These are phyloP conservation scores for Ustilago loliicola DNA, from an alignment of 1,284 basidiomycete species.

Conservation along the genomic window DNA sequence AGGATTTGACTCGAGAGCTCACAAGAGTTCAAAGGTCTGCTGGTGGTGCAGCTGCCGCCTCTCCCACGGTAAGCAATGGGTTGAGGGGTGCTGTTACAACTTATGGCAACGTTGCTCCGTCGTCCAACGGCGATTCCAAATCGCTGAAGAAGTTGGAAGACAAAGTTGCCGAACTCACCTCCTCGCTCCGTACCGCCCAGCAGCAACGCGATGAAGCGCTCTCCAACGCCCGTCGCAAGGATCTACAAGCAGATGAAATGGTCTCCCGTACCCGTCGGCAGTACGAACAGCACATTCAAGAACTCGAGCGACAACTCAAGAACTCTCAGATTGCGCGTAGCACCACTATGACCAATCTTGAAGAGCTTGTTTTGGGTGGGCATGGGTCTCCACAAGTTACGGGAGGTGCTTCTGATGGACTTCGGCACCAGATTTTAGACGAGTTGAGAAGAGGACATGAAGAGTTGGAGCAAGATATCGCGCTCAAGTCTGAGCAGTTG, in stretches of 20 bases:
- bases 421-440: constrained; percentile 78
- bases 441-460: constrained; percentile 75
- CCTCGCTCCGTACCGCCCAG: constrained; percentile 51
- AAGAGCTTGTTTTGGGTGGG: constrained; percentile 59
- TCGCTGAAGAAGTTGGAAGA: constrained; percentile 76
- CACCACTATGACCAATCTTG: constrained; percentile 64
- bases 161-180: constrained; percentile 72
- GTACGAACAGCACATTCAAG: constrained; percentile 78
- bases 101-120: constrained; percentile 46
- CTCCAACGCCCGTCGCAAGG: constrained; percentile 76
- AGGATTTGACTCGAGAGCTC: constrained; percentile 83
- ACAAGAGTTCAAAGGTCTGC: constrained; percentile 73
- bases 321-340: constrained; percentile 71
- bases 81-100: constrained; percentile 33
- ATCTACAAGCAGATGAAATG: constrained; percentile 79
- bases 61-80: constrained; percentile 32
- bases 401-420: constrained; percentile 72
- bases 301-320: constrained; percentile 77
- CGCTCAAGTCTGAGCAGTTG: constrained; percentile 62
- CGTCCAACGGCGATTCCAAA: constrained; percentile 27
- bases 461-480: constrained; percentile 65
- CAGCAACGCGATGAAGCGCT: constrained; percentile 67
- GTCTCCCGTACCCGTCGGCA: constrained; percentile 78
- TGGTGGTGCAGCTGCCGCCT: constrained; percentile 21
- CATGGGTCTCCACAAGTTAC: constrained; percentile 27